Conservation (phyloP, 352 stramenopile species). For the Ophiocytium majus region DNA sequence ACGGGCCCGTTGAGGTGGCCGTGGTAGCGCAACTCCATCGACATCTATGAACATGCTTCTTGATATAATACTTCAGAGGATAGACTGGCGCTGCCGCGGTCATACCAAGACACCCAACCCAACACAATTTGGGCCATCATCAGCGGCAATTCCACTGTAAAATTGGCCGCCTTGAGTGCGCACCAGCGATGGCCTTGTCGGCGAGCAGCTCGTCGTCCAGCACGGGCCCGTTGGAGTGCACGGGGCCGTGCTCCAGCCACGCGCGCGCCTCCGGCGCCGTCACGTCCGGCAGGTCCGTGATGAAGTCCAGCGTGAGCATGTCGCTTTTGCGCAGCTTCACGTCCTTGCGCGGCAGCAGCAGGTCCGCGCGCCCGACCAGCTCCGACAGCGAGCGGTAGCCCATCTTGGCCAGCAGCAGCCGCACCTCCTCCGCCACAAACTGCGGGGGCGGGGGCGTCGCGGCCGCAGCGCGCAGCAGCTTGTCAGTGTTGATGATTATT, state of each 20-base stretch:
- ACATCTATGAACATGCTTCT: too few relatives aligned
- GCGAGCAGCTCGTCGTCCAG: conserved; percentile 68
- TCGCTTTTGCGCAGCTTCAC: conserved; percentile 68
- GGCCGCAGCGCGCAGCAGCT: too few relatives aligned
- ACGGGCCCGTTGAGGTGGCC: conserved; percentile 75
- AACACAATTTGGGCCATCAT: too few relatives aligned
- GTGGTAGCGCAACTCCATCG: conserved; percentile 76
- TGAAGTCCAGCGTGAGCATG: conserved; percentile 62
- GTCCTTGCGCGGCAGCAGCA: conserved; percentile 78
- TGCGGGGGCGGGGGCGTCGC: conserved; percentile 12
- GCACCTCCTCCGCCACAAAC: conserved; percentile 74
- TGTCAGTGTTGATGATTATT: too few relatives aligned
- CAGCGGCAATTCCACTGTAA: too few relatives aligned
- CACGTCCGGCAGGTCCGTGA: conserved; percentile 61
- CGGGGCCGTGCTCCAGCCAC: conserved; percentile 78
- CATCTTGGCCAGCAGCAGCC: conserved; percentile 72
- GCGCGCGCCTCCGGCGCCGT: conserved; percentile 66
- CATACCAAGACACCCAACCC: too few relatives aligned
- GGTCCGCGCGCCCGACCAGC: conserved; percentile 83
- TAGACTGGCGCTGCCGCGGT: too few relatives aligned
- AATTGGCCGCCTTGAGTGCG: background rate
- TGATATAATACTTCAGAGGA: too few relatives aligned
- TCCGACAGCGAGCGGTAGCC: conserved; percentile 87
- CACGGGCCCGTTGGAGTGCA: conserved; percentile 75
- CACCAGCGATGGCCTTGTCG: conserved; percentile 59